These are phyloP conservation scores for Fraxinus ornus DNA, from an alignment of 305 asterid genomes.

Conservation along the genomic window DNA sequence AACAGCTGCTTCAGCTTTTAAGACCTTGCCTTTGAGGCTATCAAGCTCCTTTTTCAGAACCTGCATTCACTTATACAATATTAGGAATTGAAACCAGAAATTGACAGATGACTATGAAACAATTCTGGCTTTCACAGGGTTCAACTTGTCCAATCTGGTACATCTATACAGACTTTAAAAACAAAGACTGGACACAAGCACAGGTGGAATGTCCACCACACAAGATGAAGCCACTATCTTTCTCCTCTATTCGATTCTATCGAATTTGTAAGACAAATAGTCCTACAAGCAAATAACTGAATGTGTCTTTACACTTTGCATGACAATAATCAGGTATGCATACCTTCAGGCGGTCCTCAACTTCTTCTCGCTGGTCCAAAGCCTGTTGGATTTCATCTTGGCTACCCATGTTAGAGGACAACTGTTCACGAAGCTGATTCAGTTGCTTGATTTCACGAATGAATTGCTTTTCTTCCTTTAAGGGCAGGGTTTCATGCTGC, in stretches of 20 bases:
- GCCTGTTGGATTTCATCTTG: slow-evolving; percentile 84
- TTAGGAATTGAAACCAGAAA: background rate
- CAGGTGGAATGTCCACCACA: background rate
- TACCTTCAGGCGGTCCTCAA: slow-evolving; percentile 81
- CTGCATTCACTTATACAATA: slow-evolving; percentile 25
- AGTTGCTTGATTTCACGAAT: slow-evolving; percentile 89
- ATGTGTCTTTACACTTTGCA: slow-evolving; percentile 1
- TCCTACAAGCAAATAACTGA: background rate
- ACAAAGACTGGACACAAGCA: background rate
- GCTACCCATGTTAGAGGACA: slow-evolving; percentile 76
- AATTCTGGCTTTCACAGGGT: background rate
- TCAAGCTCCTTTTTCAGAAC: slow-evolving; percentile 54
- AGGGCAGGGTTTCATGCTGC: slow-evolving; percentile 77
- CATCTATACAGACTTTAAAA: background rate
- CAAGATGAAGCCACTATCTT: background rate
- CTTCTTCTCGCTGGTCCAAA: slow-evolving; percentile 67
- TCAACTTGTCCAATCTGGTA: background rate
- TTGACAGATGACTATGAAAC: background rate
- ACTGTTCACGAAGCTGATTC: slow-evolving; percentile 80
- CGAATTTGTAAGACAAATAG: background rate
- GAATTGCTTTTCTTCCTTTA: slow-evolving; percentile 74
- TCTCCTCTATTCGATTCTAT: background rate
- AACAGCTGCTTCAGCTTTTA: slow-evolving; percentile 46
- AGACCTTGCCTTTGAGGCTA: slow-evolving; percentile 40
- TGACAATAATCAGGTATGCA: slow-evolving; percentile 18